A percentile compares a stretch with the other conserved stretches of the same genome.
Conservation (phyloP, 2,329 filamentous ascomycete species). For the Ophiosphaerella narmari region DNA sequence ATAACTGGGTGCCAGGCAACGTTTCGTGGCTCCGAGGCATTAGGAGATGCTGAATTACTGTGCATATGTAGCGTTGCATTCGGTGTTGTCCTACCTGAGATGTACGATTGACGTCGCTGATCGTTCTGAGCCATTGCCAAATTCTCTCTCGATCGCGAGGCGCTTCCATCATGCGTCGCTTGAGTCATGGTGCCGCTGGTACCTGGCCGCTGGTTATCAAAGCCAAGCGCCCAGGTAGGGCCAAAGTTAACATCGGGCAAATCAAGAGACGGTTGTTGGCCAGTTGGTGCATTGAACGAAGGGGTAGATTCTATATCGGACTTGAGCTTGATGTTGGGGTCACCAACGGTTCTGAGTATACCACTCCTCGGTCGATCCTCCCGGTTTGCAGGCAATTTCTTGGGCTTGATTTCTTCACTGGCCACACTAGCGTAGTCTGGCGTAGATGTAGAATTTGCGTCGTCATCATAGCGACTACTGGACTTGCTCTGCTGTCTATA, state of each 20-base stretch:
- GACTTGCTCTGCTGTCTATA: conserved; percentile 42
- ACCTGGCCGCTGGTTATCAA: conserved; percentile 58
- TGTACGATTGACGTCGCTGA: conserved; percentile 33
- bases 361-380: conserved; percentile 76
- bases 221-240: conserved; percentile 73
- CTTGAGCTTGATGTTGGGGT: conserved; percentile 49
- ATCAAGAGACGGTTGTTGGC: conserved; percentile 47
- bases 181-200: conserved; percentile 59
- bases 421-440: conserved; percentile 78
- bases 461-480: conserved; percentile 65
- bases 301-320: conserved; percentile 54
- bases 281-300: conserved; percentile 44
- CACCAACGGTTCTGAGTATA: conserved; percentile 76
- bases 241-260: conserved; percentile 85
- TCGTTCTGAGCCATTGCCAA: conserved; percentile 34
- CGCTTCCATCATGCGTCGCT: conserved; percentile 30
- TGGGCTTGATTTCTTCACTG: conserved; percentile 39
- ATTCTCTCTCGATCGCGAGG: conserved; percentile 41
- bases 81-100: conserved; percentile 41
- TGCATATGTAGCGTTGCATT: conserved; percentile 51
- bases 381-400: conserved; percentile 55
- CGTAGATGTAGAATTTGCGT: conserved; percentile 67
- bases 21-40: conserved; percentile 64
- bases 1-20: conserved; percentile 80
- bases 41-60: conserved; percentile 37